A percentile compares a stretch with the other conserved stretches of the same genome.
phyloP scores from a whole-genome alignment of 2,329 filamentous ascomycete genomes.

The Trichoderma harzianum region DNA sequence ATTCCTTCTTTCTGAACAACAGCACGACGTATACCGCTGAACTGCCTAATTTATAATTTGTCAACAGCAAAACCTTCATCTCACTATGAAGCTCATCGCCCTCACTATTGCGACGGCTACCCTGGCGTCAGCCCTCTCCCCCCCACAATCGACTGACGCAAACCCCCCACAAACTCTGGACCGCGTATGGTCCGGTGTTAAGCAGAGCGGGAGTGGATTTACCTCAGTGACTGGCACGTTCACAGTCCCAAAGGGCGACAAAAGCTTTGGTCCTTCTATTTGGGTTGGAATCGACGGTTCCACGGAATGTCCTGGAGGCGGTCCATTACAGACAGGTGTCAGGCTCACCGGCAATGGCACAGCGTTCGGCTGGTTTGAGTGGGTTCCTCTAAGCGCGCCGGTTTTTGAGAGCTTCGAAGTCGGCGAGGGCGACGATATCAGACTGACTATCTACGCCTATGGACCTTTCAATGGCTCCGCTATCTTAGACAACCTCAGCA shows the following conservation, averaged over 20 bases:
- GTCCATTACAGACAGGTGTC: slow-evolving; percentile 43
- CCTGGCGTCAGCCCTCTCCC: not conserved
- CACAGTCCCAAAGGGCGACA: slow-evolving; percentile 26
- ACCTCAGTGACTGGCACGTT: slow-evolving; percentile 30
- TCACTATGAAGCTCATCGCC: not conserved
- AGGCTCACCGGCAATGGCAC: slow-evolving; percentile 36
- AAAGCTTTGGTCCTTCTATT: slow-evolving; percentile 28
- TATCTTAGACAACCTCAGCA: slow-evolving; percentile 46
- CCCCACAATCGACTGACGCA: not conserved
- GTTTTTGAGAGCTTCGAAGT: slow-evolving; percentile 36
- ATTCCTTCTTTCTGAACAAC: not conserved
- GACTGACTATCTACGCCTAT: slow-evolving; percentile 30
- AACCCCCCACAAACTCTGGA: not conserved
- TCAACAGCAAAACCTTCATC: not conserved
- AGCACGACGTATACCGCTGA: not conserved
- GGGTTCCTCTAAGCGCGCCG: slow-evolving; percentile 42
- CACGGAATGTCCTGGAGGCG: slow-evolving; percentile 32
- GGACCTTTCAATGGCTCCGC: slow-evolving; percentile 28
- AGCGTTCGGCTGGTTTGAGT: slow-evolving; percentile 42
- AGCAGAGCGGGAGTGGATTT: slow-evolving; percentile 27
- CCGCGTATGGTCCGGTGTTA: slow-evolving; percentile 29
- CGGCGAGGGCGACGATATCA: slow-evolving; percentile 30
- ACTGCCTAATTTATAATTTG: not conserved
- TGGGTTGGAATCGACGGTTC: slow-evolving; percentile 51
- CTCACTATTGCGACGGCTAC: not conserved